Evolutionary conservation across 1,284 basidiomycete genomes (phyloP).

Genomic region (Mycosarcoma maydis): DNA sequence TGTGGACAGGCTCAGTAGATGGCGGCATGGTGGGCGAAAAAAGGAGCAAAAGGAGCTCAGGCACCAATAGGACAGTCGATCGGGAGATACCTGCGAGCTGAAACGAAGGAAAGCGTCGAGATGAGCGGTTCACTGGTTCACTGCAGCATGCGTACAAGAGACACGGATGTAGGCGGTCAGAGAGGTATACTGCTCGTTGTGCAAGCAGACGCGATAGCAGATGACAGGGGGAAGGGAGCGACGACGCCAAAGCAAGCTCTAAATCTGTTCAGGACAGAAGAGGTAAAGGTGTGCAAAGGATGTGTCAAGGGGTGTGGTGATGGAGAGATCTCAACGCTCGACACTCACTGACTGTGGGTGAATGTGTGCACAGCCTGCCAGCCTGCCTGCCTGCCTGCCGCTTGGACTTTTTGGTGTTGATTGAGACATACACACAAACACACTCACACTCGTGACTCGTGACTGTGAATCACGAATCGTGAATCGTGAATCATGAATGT

Average conservation of each 20-base stretch:
- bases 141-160: conserved; percentile 4
- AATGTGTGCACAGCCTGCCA: background rate
- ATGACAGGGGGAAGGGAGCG: no score
- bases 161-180: no score
- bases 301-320: background rate
- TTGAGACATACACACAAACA: background rate
- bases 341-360: background rate
- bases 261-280: no score
- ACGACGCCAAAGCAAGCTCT: no score
- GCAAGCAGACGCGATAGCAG: background rate
- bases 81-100: background rate
- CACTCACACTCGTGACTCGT: no score
- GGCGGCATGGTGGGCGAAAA: conserved; percentile 26
- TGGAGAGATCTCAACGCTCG: background rate
- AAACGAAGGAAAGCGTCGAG: background rate
- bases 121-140: background rate
- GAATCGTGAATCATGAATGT: no score
- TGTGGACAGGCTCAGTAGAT: conserved; percentile 38
- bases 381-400: background rate
- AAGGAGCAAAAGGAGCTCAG: background rate
- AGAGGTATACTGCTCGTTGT: no score
- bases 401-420: background rate
- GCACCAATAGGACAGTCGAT: background rate
- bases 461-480: no score
- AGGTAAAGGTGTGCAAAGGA: no score